These are phyloP conservation scores for Xylaria sp. DNA, from an alignment of 2,329 filamentous ascomycete species.

Conservation along the genomic window DNA sequence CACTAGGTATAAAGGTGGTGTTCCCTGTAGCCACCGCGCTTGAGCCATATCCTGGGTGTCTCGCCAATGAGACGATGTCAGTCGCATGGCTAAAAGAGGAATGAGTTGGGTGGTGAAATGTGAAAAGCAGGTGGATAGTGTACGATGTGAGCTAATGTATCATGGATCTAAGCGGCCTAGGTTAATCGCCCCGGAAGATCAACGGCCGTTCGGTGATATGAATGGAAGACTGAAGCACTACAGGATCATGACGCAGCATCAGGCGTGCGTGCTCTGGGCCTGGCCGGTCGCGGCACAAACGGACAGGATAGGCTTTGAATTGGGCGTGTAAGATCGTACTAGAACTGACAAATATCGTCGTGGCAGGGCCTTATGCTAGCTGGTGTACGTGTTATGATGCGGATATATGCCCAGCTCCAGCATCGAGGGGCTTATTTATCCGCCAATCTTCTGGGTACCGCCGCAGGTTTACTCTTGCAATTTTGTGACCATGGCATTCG, in stretches of 20 bases:
- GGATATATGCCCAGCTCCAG: not conserved
- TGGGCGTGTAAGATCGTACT: constrained; percentile 4
- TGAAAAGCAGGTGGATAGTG: not conserved
- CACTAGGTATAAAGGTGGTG: no score
- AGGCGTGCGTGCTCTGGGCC: constrained; percentile 3
- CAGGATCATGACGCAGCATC: constrained; percentile 36
- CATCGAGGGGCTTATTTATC: constrained; percentile 4
- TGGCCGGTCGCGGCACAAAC: constrained; percentile 9
- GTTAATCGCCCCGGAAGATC: constrained; percentile 32
- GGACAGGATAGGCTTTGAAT: constrained; percentile 1
- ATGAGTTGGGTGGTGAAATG: not conserved
- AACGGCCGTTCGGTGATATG: constrained; percentile 25
- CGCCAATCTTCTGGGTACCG: constrained; percentile 2
- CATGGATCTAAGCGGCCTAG: not conserved
- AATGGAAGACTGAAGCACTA: constrained; percentile 25
- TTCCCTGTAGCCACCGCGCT: not conserved
- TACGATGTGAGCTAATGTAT: not conserved
- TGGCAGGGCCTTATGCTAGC: not conserved
- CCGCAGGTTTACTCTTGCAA: not conserved
- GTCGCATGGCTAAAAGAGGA: constrained; percentile 11
- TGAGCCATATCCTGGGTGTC: constrained; percentile 1
- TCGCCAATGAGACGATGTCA: not conserved
- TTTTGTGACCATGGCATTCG: not conserved
- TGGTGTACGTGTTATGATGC: not conserved
- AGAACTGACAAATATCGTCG: constrained; percentile 25